phyloP scores from a whole-genome alignment of 257 asterid genomes.

The Lithospermum erythrorhizon region DNA sequence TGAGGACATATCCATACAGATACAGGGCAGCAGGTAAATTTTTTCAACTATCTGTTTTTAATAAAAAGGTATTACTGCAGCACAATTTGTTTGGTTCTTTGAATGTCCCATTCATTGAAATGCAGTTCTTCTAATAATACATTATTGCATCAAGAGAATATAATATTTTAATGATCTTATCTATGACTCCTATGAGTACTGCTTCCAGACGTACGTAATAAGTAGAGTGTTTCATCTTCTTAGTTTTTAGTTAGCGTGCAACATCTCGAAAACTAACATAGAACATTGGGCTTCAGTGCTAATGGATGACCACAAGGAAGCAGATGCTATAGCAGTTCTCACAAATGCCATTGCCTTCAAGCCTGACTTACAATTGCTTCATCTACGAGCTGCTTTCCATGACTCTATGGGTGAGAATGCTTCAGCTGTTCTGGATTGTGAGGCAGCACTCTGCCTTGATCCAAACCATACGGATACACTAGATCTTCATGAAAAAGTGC shows the following conservation, averaged over 20 bases:
- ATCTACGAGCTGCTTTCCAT: constrained; percentile 88
- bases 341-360: constrained; percentile 69
- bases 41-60: not conserved
- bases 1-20: constrained; percentile 86
- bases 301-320: constrained; percentile 92
- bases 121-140: too few species aligned
- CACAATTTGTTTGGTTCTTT: not conserved
- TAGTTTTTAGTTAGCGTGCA: not conserved
- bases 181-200: too few species aligned
- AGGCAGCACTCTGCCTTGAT: constrained; percentile 86
- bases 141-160: not conserved
- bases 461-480: constrained; percentile 59
- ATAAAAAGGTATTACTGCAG: not conserved
- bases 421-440: constrained; percentile 67
- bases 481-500: constrained; percentile 51
- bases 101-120: not conserved
- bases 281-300: constrained; percentile 30
- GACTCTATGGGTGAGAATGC: constrained; percentile 59
- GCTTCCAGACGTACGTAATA: not conserved
- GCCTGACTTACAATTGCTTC: constrained; percentile 76
- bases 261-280: not conserved
- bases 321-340: constrained; percentile 75
- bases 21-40: constrained; percentile 83
- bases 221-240: not conserved
- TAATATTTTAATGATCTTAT: too few species aligned